phyloP scores from a whole-genome alignment of 192 early-diverging fungal genomes.

The Coemansia sp. region DNA sequence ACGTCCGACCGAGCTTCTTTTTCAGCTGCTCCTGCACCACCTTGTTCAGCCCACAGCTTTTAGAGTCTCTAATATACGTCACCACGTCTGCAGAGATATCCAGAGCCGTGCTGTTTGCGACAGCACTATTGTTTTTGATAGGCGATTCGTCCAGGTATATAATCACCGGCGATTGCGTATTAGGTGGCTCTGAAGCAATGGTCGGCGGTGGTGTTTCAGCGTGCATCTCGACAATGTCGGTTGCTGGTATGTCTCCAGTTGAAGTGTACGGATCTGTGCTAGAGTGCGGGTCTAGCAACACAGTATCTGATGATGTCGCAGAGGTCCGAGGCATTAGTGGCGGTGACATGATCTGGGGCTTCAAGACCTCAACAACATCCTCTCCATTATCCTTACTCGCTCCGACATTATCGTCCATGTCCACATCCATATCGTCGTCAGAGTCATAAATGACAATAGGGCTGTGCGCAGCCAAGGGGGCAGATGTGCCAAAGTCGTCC shows the following conservation, averaged over 20 bases:
- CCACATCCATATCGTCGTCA: neutral
- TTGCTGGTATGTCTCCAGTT: too few species aligned
- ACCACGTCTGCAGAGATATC: constrained; percentile 21
- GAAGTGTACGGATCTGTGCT: too few species aligned
- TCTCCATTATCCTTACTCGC: neutral
- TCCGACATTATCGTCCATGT: neutral
- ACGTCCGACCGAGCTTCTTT: constrained; percentile 1
- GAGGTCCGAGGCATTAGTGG: neutral
- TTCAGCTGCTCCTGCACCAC: constrained; percentile 20
- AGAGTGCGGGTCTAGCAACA: too few species aligned
- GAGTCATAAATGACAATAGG: constrained; percentile 7
- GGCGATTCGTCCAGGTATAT: constrained; percentile 31
- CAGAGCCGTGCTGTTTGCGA: constrained; percentile 13
- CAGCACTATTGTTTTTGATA: neutral
- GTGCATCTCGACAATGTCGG: too few species aligned
- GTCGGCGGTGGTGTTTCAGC: too few species aligned
- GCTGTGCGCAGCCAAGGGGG: too few species aligned
- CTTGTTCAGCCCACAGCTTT: constrained; percentile 16
- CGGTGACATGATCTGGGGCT: neutral
- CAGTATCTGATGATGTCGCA: neutral
- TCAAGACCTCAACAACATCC: neutral
- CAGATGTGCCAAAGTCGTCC: too few species aligned
- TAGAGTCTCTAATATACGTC: constrained; percentile 6
- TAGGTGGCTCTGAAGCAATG: too few species aligned
- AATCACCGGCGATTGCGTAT: too few species aligned